Base-by-base conservation (phyloP, 1,139 yeast species). In the Blastobotrys buckinghamii region DNA sequence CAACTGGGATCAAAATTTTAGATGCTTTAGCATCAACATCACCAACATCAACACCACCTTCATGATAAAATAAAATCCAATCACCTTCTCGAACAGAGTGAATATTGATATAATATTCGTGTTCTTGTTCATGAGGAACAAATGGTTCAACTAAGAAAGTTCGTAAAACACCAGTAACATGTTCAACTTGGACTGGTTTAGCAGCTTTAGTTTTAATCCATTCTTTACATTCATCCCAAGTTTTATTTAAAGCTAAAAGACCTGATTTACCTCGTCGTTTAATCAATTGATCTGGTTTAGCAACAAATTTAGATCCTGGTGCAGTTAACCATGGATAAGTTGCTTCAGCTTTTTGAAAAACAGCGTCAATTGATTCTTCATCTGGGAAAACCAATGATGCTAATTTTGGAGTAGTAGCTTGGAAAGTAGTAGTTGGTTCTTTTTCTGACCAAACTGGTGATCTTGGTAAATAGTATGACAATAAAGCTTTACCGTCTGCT, bases 41-140 rank as follows among this genome's bases (percentile, higher is more conserved):
- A 45, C 76, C 76, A 33, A 72, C 76, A 50, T 72, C 76, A 37
- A 72, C 76, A 55, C 76, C 76, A 43, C 76, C 76, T 58, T 72
- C 76, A 59, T 72, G 75, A 62, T 72, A 72, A 58, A 72, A 72
- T 52, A 72, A 65, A 50, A 72, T 72, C 72, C 72, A 69, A 64
- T 72, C 76, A 33, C 76, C 76, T 55, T 72, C 76, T 45, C 76
- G 67, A 44, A 69, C 73, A 7, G 75, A 71, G 68, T 72, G 70
- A 58, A 72, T 72, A 63, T 72, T 72, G 61, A 72, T 71, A 62
- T 72, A 72, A 64, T 72, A 72, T 61, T 72, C 76, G 54, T 68
- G 70, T 55, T 69, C 56, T 60, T 71, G 74, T 53, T 71, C 69
- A 58, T 72, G 76, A 43, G 76, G 73, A 33, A 72, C 75, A 56